Base-by-base conservation (phyloP, 495 filamentous ascomycete species). In the Friedmanniomyces simplex region DNA sequence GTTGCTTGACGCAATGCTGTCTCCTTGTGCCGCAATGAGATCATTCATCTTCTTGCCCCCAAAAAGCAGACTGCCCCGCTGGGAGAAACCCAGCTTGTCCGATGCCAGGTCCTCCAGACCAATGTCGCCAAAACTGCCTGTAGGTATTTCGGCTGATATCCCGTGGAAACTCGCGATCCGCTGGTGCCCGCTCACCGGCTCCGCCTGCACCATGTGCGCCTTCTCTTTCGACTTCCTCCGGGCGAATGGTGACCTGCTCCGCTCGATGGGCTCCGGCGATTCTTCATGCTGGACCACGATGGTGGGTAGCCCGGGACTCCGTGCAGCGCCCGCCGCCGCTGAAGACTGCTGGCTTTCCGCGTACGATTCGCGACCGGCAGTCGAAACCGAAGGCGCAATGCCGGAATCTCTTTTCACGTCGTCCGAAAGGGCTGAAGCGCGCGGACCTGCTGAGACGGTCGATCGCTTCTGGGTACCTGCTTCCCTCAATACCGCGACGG, bases 11-110 rank as follows among this genome's bases (percentile, higher is more conserved):
- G 25, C 7, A 24, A 5, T 2, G 7, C 51, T 51, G 48, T 32
- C 52, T 52, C 57, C 50, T 53, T 58, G 53, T 57, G 60, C 61
- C 22, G 30, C 45, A 42, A 55, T 18, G 16, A 53, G 41, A 11
- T 72, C 51, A 51, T 71, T 68, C 43, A 74, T 67, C 72, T 76
- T 63, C 69, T 76, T 70, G 51, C 74, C 80, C 26, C 77, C 79
- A 57, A 86, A 74, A 71, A 86, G 73, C 63, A 87, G 71, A 65
- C 82, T 85, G n/a, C 84, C 84, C 28, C 80, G 72, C 50, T 77
- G 79, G 10, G 81, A 83, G 57, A 85, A 84, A 26, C 75, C 74
- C 60, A 85, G 67, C 21, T 77, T 68, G 50, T 74, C 75, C 20
- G 65, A 61, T 8, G 72, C 74, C 42, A 85, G 61, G 50, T 74